Percentiles rank a stretch among this genome's conserved stretches.
Conservation (phyloP, 441 rosid species). For the Aleurites moluccanus region DNA sequence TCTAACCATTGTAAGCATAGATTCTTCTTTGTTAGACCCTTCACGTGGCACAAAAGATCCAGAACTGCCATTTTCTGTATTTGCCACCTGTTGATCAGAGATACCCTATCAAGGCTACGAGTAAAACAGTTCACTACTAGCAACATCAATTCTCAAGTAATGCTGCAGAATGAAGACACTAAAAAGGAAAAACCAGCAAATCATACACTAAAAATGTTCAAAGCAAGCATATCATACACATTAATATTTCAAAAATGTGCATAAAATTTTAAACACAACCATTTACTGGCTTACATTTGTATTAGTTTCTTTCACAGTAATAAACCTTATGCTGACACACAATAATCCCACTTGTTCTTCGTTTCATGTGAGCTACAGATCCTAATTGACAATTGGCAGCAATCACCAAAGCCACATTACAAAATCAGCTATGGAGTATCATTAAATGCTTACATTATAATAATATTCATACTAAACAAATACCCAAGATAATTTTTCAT, state of each 20-base stretch:
- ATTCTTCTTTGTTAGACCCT: conserved; percentile 22
- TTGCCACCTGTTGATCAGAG: conserved; percentile 54
- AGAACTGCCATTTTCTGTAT: conserved; percentile 31
- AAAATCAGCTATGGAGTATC: neutral
- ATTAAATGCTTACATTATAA: neutral
- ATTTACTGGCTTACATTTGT: neutral
- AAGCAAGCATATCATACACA: neutral
- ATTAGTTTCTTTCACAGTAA: neutral
- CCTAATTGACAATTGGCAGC: neutral
- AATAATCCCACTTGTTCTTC: neutral
- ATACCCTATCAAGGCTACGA: conserved; percentile 26
- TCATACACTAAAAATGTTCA: neutral
- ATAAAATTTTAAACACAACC: neutral
- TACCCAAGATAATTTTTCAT: neutral
- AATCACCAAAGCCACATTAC: conserved; percentile 3
- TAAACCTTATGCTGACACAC: neutral
- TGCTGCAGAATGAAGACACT: neutral
- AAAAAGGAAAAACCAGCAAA: neutral
- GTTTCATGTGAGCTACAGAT: neutral
- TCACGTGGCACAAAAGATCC: conserved; percentile 30
- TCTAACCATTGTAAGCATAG: conserved; percentile 37
- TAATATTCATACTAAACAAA: neutral
- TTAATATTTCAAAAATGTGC: neutral
- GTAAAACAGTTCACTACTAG: conserved; percentile 10
- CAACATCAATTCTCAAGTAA: conserved; percentile 13